These are phyloP conservation scores for Pythium brassicae DNA, from an alignment of 352 stramenopile genomes.

Conservation along the genomic window DNA sequence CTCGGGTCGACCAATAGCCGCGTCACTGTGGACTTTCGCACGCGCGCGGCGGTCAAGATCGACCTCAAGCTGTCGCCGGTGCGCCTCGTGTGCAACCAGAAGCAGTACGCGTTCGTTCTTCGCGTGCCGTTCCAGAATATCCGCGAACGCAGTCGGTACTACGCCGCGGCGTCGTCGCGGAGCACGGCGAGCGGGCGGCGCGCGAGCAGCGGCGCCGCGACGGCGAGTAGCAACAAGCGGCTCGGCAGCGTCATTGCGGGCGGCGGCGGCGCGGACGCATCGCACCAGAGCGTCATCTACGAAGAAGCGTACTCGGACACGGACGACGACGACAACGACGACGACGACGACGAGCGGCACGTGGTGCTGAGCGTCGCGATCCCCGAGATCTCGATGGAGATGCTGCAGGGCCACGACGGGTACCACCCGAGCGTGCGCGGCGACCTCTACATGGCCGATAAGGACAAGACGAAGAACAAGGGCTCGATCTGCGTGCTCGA, in stretches of 20 bases:
- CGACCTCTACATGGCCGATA: slow-evolving; percentile 71
- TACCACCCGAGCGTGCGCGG: slow-evolving; percentile 76
- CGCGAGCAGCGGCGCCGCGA: background rate
- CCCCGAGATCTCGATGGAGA: slow-evolving; percentile 76
- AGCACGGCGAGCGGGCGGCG: background rate
- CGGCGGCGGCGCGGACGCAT: slow-evolving; percentile 9
- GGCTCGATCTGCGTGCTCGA: slow-evolving; percentile 72
- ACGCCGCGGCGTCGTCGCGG: slow-evolving; percentile 13
- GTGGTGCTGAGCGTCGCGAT: slow-evolving; percentile 53
- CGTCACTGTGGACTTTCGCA: slow-evolving; percentile 58
- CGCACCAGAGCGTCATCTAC: slow-evolving; percentile 17
- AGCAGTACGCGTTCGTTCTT: slow-evolving; percentile 78
- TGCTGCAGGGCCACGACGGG: slow-evolving; percentile 68
- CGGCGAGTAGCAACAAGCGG: slow-evolving; percentile 2
- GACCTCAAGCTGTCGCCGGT: slow-evolving; percentile 51
- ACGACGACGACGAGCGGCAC: slow-evolving; percentile 48
- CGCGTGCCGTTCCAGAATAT: slow-evolving; percentile 75
- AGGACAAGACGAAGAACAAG: slow-evolving; percentile 51
- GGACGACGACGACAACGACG: slow-evolving; percentile 4
- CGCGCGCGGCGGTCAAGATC: slow-evolving; percentile 48
- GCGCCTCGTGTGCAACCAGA: slow-evolving; percentile 76
- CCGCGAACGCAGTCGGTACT: slow-evolving; percentile 52
- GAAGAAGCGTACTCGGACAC: slow-evolving; percentile 21
- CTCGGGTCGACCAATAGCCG: slow-evolving; percentile 63
- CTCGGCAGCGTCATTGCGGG: slow-evolving; percentile 3